Base-by-base conservation (phyloP, 129 eudicot genomes). In the Ambrosia trifida region DNA sequence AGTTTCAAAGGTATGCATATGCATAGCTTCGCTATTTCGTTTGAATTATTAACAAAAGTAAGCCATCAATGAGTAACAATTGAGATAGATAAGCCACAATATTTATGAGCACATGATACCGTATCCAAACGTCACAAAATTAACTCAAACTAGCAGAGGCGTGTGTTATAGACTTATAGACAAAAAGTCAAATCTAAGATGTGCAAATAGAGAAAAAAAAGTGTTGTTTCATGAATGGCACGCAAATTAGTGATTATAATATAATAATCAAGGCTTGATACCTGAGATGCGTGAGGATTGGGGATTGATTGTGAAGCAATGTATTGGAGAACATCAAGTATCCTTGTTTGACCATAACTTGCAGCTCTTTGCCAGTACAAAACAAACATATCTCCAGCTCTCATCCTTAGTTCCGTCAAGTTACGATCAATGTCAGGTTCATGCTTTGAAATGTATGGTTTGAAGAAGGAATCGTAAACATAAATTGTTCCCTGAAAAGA, bases 261-360 rank as follows among this genome's bases (percentile, higher is more conserved):
- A 16, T 11, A 50, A 16, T 5, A 16, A 46, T 41, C 63, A 51
- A 74, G 20, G 32, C 5, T 32, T 9, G 53, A 76, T 82, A 89
- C 97, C 96, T 88, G 91, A 68, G 92, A 52, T 56, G 88, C 68
- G 30, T 79, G 86, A 44, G 90, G 79, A 61, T 47, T 83, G 9
- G 97, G 91, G 5, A 85, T 84, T 51, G 99, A 94, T 63, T 94
- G 97, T 40, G 92, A 78, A 76, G 99, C 97, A 82, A 94, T 66
- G 82, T 81, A 94, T 33, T 94, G 99, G 78, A 94, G 82, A 69
- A 94, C 50, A 16, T 94, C 97, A 18, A 85, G 86, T 31, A 86
- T 58, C 81, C 99, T 79, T 1, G 99, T 94, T 79, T 94, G 99
- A 75, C 80, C 78, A 61, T 87, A 87, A 78, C 85, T 87, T 1